Evolutionary conservation across 805 yeast species (phyloP), one percentile per base, ranked within the genome.

Genomic region (Candida dendrica): DNA sequence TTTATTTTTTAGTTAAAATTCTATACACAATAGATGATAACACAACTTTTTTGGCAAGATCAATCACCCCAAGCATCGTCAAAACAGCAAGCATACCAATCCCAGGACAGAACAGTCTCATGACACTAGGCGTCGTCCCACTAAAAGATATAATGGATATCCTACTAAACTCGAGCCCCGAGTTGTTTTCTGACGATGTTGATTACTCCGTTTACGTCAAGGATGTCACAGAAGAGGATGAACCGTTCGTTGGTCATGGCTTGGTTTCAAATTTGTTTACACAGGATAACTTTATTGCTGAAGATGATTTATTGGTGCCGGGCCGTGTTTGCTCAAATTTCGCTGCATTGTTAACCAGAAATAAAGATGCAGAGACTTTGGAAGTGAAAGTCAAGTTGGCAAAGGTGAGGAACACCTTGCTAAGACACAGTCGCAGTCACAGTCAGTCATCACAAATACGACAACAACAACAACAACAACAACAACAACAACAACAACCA

Each of bases 311-410:
- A 15, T 68, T 81, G 5, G 75, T 82, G 11, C 69, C 72, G 3
- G 75, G 75, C 3, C 51, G 82, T 42, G 78, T 79, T 30, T 77
- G 83, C 49, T 76, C 75, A 42, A 79, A 73, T 52, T 66, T 79
- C 40, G 68, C 77, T 24, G 71, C 74, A 38, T 58, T 75, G 51
- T 64, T 53, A 45, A 45, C 69, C 62, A 59, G 65, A 53, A 48
- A 58, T 61, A 50, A 44, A 52, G 58, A 49, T 33, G 59, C 70
- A 1, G 72, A 76, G 45, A 79, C 84, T 3, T 58, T 79, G 39
- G 85, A 79, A 57, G 69, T 79, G 32, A 66, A 77, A 46, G 59
- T 79, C 40, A 72, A 74, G 48, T 66, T 79, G 31, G 53, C 54
- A 1, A 50, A 43, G 38, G 56, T 54, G 3, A 30, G 19, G 29